Evolutionary conservation across 345 rosid species (phyloP).

Genomic region (Microthlaspi erraticum): DNA sequence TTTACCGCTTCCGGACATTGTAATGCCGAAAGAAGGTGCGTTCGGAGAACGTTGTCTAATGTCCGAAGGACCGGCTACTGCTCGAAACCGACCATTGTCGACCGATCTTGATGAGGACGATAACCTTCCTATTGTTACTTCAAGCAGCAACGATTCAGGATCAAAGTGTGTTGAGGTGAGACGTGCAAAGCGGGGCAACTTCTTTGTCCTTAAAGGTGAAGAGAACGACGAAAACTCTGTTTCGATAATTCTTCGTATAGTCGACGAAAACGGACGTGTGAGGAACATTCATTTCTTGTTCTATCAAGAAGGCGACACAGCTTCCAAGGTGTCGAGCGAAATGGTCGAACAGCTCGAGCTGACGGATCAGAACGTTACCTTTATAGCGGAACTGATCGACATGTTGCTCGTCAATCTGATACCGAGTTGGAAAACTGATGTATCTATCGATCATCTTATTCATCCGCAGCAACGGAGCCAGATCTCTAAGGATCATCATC

Average conservation of each 20-base stretch:
- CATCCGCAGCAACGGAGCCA: constrained; percentile 41
- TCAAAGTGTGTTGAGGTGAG: constrained; percentile 61
- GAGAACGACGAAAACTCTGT: constrained; percentile 72
- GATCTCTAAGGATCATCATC: constrained; percentile 35
- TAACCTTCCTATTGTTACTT: constrained; percentile 62
- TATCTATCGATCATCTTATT: constrained; percentile 51
- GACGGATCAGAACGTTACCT: constrained; percentile 66
- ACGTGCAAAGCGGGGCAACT: constrained; percentile 63
- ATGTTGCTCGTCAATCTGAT: constrained; percentile 62
- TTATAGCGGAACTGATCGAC: constrained; percentile 84
- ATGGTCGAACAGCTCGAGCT: constrained; percentile 94
- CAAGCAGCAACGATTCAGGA: constrained; percentile 46
- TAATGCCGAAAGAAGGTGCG: constrained; percentile 68
- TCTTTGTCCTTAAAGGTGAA: constrained; percentile 71
- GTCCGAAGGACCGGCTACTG: constrained; percentile 72
- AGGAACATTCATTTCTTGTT: constrained; percentile 84
- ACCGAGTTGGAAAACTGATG: constrained; percentile 60
- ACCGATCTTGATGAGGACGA: constrained; percentile 62
- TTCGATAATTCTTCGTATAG: constrained; percentile 74
- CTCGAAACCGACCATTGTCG: constrained; percentile 47
- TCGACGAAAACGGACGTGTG: constrained; percentile 67
- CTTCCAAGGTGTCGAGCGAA: constrained; percentile 79
- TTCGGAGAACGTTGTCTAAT: constrained; percentile 77
- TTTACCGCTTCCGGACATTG: constrained; percentile 64
- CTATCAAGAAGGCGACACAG: constrained; percentile 79